Conservation (phyloP, 306 rosid species). For the Fragaria ananassa region DNA sequence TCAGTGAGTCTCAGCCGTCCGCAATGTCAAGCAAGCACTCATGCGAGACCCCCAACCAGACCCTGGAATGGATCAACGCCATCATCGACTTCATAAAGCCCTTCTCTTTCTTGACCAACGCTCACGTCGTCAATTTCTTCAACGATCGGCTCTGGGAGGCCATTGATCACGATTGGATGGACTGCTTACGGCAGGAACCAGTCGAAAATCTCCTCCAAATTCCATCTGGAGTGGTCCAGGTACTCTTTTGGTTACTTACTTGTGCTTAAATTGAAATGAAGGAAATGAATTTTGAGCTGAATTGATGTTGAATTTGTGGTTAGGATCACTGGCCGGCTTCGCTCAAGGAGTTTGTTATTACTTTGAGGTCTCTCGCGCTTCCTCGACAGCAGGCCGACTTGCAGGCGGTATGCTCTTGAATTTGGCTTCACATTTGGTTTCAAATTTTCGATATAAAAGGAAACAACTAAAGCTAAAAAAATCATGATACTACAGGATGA, state of each 20-base stretch:
- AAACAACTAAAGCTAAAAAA: neutral
- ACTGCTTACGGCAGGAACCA: slow-evolving; percentile 60
- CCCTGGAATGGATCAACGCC: slow-evolving; percentile 65
- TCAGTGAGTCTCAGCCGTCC: neutral
- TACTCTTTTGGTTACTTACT: slow-evolving; percentile 4
- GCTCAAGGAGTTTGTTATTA: slow-evolving; percentile 48
- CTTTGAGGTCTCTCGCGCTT: slow-evolving; percentile 59
- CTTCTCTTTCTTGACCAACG: slow-evolving; percentile 43
- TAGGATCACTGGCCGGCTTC: slow-evolving; percentile 85
- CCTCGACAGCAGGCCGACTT: slow-evolving; percentile 61
- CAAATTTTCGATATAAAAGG: neutral
- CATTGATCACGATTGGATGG: slow-evolving; percentile 75
- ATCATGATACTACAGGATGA: too few species aligned
- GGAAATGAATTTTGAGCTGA: neutral
- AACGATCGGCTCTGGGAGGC: slow-evolving; percentile 72
- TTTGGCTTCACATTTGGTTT: neutral
- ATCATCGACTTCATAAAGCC: slow-evolving; percentile 60
- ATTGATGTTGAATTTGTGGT: neutral
- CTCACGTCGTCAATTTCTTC: slow-evolving; percentile 86
- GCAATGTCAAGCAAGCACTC: slow-evolving; percentile 29
- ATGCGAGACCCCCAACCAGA: slow-evolving; percentile 50
- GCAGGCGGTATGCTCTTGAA: slow-evolving; percentile 34
- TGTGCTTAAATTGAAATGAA: neutral
- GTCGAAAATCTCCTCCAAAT: slow-evolving; percentile 63
- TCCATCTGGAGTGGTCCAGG: slow-evolving; percentile 77